Evolutionary conservation across 306 rosid genomes (phyloP), one percentile per base, ranked within the genome.

Genomic region (Lathyrus sativus): DNA sequence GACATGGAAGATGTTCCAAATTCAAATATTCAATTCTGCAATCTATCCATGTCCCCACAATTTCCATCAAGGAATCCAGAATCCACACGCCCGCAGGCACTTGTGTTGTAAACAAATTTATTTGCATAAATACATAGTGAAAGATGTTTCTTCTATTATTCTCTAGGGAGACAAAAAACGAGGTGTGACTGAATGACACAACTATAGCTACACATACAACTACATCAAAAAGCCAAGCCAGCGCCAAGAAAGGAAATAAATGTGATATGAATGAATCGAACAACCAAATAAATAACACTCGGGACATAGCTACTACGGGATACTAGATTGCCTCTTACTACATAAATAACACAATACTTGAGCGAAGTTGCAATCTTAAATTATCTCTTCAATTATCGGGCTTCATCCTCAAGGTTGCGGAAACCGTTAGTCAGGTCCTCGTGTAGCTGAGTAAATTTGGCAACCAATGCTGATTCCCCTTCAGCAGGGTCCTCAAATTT

Each of bases 401-500:
- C 75, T 84, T 95, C 99, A 15, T 95, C 99, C 86, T 95, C 99
- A 1, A 95, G 97, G 39, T 95, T 88, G 75, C 97, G 96, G 97
- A 95, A 95, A 75, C 99, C 97, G 53, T 28, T 87, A 18, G 95
- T 87, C 73, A 95, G 74, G 71, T 95, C 99, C 62, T 95, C 97
- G 2, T 90, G 79, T 37, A 95, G 76, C 90, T 95, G 86, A 63
- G 78, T 82, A 67, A 95, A 95, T 72, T 95, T 95, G 2, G 73
- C 90, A 18, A 87, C 81, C 61, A 95, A 86, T n/a, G 82, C 86
- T 3, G 80, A 73, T 86, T 95, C 99, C 33, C 99, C 99, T 81
- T 95, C 99, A 7, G 97, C 99, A 2, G 99, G 99, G 72, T 95
- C 97, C 89, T 95, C 99, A 63, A 95, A 95, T 72, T 95, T 95